Evolutionary conservation across 768 basidiomycete genomes (phyloP), one percentile per base, ranked within the genome.

Genomic region (Tulasnella sp.): DNA sequence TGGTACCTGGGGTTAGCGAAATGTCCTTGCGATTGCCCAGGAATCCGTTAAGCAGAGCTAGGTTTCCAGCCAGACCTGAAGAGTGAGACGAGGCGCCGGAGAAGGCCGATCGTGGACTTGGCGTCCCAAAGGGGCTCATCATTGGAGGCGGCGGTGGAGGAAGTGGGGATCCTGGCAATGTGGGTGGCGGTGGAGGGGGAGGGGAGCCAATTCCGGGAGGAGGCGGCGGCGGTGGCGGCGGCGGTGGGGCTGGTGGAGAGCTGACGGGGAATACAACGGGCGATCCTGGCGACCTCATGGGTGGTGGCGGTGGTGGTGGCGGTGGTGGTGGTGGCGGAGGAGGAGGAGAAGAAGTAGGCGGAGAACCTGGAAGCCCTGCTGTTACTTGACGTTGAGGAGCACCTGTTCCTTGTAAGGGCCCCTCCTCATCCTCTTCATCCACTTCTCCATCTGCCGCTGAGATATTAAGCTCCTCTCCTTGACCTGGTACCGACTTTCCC

Each of bases 1-100:
- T 92, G 34, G 82, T 87, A 61, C 79, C 84, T 1, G 94, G 88
- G 30, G 88, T 85, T 44, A 92, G 78, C 2, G 82, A 77, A 68
- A 96, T 80, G 67, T 91, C 89, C 71, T 97, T 97, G 51, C 91
- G 86, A 47, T 78, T 76, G 50, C 77, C 76, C 19, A 83, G 69
- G 64, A 84, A 70, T 29, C 76, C 75, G 64, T 75, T 78, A 49
- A 86, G 68, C 64, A 42, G 11, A 55, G 51, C 44, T 55, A 51
- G 38, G 43, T 47, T 24, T 44, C 51, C 49, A 21, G 48, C 47
- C 78, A 73, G 29, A 83, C 85, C 45, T 65, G 70, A 42, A 73
- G 73, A 66, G 4, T 64, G 63, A 34, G 71, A 67, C 1, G 77
- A 77, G 76, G 75, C 0, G 67, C 75, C 54, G 67, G 74, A 1